Evolutionary conservation across 2,329 filamentous ascomycete species (phyloP).

Genomic region (Stagonosporopsis tanaceti): DNA sequence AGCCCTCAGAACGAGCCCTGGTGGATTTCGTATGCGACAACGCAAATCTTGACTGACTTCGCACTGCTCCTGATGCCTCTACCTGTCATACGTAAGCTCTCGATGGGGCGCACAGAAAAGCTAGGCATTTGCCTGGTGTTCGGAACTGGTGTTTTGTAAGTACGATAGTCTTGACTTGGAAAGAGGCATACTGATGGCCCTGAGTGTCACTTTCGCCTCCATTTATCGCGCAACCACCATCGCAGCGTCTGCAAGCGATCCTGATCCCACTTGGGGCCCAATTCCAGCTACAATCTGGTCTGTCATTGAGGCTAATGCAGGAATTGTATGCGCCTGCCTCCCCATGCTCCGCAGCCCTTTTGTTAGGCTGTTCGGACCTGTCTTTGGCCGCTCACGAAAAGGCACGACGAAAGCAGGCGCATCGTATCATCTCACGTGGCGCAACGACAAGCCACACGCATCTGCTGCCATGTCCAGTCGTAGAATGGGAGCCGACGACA

Average conservation of each 20-base stretch:
- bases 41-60: slow-evolving; percentile 33
- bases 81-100: slow-evolving; percentile 27
- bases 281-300: slow-evolving; percentile 36
- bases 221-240: slow-evolving; percentile 38
- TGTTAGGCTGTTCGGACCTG: slow-evolving; percentile 29
- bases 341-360: slow-evolving; percentile 37
- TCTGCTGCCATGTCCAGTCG: slow-evolving; percentile 15
- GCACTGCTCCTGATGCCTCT: slow-evolving; percentile 31
- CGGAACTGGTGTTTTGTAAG: slow-evolving; percentile 34
- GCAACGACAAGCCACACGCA: slow-evolving; percentile 13
- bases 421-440: slow-evolving; percentile 24
- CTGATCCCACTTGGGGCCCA: slow-evolving; percentile 35
- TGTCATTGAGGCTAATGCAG: slow-evolving; percentile 36
- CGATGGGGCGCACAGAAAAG: slow-evolving; percentile 32
- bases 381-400: slow-evolving; percentile 27
- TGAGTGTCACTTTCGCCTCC: slow-evolving; percentile 36
- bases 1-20: slow-evolving; percentile 29
- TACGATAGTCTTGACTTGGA: neutral
- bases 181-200: slow-evolving; percentile 7
- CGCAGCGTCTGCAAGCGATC: slow-evolving; percentile 30
- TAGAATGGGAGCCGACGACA: slow-evolving; percentile 15
- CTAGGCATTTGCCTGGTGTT: slow-evolving; percentile 34
- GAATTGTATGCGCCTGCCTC: slow-evolving; percentile 34
- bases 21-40: slow-evolving; percentile 36
- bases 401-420: slow-evolving; percentile 8